Evolutionary conservation across 1,284 basidiomycete species (phyloP), one percentile per base, ranked within the genome.

Genomic region (Cutaneotrichosporon dermatis): DNA sequence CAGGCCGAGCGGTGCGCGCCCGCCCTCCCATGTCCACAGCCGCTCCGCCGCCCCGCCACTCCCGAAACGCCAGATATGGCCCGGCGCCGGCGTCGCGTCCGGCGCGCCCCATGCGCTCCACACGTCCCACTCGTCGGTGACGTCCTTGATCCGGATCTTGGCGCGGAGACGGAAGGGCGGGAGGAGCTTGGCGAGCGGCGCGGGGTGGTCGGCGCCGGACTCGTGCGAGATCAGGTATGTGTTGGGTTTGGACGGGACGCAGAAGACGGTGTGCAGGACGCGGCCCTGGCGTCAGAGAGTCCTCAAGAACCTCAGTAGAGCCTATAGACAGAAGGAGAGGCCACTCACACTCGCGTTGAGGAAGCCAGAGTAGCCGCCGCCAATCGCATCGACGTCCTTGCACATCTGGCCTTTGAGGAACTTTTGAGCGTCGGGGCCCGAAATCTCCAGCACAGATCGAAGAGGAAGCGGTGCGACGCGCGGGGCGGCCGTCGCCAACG

Each of bases 341-440:
- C 25, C 35, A 76, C 83, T 66, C 76, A 87, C 91, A 82, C 92
- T 90, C 42, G 93, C 89, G 70, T 92, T 89, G 36, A 98, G 80
- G 70, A 98, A 87, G 0, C 87, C 86, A 35, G 88, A 86, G 73
- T 88, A 97, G 63, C 87, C 86, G 42, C 82, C 80, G 55, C 76
- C 79, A 6, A 82, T 74, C 42, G 80, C 75, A 37, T 75, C 78
- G 79, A 83, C 53, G 88, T 83, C 67, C 81, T 84, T 71, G 80
- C 84, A 44, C 50, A 94, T 82, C 49, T 96, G 79, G 15, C 95
- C 95, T 73, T 97, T 91, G 60, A 98, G 83, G 71, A 97, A 96
- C 62, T 87, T 87, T 25, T 85, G 78, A 3, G 90, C 87, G 64
- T 98, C 90, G 10, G 86, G 84, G 33, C 95, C 95, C 11, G 85